Percentiles rank a stretch among this genome's conserved stretches.
These are phyloP conservation scores for Nematocida sp. DNA, from an alignment of 371 early-diverging fungal genomes.

Conservation along the genomic window DNA sequence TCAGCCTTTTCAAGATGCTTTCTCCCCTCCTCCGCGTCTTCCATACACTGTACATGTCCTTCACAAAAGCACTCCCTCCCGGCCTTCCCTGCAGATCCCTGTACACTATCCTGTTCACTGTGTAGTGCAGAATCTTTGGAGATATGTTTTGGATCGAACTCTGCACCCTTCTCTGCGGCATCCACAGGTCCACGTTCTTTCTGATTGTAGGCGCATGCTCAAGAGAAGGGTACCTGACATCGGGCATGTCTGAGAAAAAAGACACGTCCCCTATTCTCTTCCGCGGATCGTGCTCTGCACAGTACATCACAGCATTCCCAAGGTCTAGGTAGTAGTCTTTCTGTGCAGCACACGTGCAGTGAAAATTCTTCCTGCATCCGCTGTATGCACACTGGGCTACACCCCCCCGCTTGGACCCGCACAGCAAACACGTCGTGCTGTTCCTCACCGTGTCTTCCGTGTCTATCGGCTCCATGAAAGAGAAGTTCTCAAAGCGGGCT, in stretches of 20 bases:
- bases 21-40: slow-evolving; percentile 12
- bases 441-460: slow-evolving; percentile 77
- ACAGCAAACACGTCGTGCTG: slow-evolving; percentile 77
- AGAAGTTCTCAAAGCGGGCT: slow-evolving; percentile 74
- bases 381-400: slow-evolving; percentile 83
- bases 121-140: background rate
- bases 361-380: slow-evolving; percentile 78
- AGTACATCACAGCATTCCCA: slow-evolving; percentile 68
- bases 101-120: slow-evolving; percentile 24
- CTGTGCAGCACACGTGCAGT: slow-evolving; percentile 80
- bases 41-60: slow-evolving; percentile 40
- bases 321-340: slow-evolving; percentile 75
- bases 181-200: background rate
- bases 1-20: slow-evolving; percentile 35
- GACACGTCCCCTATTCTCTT: slow-evolving; percentile 11
- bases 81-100: background rate
- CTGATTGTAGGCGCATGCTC: slow-evolving; percentile 23
- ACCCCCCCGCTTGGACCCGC: slow-evolving; percentile 74
- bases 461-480: slow-evolving; percentile 92
- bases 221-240: slow-evolving; percentile 24
- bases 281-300: slow-evolving; percentile 74
- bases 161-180: slow-evolving; percentile 20
- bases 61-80: background rate
- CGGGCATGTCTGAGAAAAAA: slow-evolving; percentile 22
- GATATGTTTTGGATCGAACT: slow-evolving; percentile 8